Percentiles rank a stretch among this genome's conserved stretches.
Conservation (phyloP, 2,329 filamentous ascomycete species). For the Hymenoscyphus scutula region DNA sequence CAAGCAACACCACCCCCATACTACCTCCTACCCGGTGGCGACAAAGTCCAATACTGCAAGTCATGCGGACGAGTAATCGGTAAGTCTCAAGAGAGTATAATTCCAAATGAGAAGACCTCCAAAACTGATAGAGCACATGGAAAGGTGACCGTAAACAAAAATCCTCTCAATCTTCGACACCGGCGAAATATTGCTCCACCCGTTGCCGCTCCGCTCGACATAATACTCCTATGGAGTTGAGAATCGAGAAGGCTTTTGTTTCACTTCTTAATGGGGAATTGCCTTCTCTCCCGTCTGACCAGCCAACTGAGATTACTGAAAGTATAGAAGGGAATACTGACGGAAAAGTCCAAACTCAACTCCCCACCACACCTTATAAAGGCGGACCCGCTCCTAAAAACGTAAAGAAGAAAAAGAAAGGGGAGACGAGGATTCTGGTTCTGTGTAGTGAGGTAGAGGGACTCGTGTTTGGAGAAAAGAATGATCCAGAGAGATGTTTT, state of each 20-base stretch:
- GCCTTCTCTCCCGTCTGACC: slow-evolving; percentile 23
- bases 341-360: neutral
- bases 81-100: slow-evolving; percentile 20
- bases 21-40: slow-evolving; percentile 47
- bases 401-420: slow-evolving; percentile 42
- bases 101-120: neutral
- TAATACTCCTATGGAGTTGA: slow-evolving; percentile 44
- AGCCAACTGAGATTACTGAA: too few species aligned
- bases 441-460: slow-evolving; percentile 50
- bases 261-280: slow-evolving; percentile 31
- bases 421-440: slow-evolving; percentile 50
- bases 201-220: slow-evolving; percentile 51
- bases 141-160: slow-evolving; percentile 7
- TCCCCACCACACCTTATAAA: neutral
- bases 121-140: neutral
- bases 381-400: neutral
- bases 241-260: slow-evolving; percentile 52
- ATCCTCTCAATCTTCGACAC: slow-evolving; percentile 2
- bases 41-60: slow-evolving; percentile 53
- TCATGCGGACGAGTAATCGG: slow-evolving; percentile 56
- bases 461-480: slow-evolving; percentile 46
- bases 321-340: slow-evolving; percentile 15
- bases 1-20: slow-evolving; percentile 48
- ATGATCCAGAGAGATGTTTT: slow-evolving; percentile 45
- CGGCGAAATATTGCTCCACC: slow-evolving; percentile 55